These are phyloP conservation scores for Tricholoma bakamatsutake DNA, from an alignment of 768 basidiomycete genomes.

Conservation along the genomic window DNA sequence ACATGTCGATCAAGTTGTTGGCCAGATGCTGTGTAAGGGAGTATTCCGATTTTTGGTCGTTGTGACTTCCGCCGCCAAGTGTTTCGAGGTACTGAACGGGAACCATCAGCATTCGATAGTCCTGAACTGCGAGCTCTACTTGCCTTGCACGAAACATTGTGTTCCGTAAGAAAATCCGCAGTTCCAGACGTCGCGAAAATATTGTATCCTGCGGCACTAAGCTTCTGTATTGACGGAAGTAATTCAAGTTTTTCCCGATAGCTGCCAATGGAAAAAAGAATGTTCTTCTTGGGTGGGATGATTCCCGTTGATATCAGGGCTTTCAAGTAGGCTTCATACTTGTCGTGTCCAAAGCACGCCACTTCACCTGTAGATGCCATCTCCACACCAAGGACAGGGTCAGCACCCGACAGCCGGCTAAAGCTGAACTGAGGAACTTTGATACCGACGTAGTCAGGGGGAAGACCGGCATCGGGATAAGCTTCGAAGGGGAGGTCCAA, in stretches of 20 bases:
- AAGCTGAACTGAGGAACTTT: constrained; percentile 99
- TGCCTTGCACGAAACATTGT: constrained; percentile 94
- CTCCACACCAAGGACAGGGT: constrained; percentile 96
- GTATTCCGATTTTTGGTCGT: constrained; percentile 92
- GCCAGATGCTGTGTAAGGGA: constrained; percentile 95
- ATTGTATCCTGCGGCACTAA: constrained; percentile 89
- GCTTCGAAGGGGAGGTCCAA: constrained; percentile 82
- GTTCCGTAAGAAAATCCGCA: constrained; percentile 95
- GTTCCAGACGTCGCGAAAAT: constrained; percentile 98
- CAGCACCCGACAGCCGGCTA: constrained; percentile 92
- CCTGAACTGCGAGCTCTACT: constrained; percentile 4
- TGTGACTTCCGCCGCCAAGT: constrained; percentile 65
- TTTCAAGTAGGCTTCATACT: constrained; percentile 98
- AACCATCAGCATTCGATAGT: background rate
- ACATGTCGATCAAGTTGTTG: constrained; percentile 97
- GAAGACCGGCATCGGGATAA: constrained; percentile 85
- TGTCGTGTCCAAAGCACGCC: constrained; percentile 95
- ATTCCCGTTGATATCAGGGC: constrained; percentile 96
- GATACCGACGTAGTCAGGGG: constrained; percentile 93
- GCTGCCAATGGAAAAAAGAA: constrained; percentile 93
- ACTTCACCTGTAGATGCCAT: constrained; percentile 99
- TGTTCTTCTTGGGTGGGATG: constrained; percentile 92
- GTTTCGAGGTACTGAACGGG: constrained; percentile 76
- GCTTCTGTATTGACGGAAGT: constrained; percentile 89
- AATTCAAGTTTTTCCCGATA: constrained; percentile 98